Percentiles rank a stretch among this genome's conserved stretches.
These are phyloP conservation scores for Diaporthe citri DNA, from an alignment of 2,329 filamentous ascomycete genomes.

Conservation along the genomic window DNA sequence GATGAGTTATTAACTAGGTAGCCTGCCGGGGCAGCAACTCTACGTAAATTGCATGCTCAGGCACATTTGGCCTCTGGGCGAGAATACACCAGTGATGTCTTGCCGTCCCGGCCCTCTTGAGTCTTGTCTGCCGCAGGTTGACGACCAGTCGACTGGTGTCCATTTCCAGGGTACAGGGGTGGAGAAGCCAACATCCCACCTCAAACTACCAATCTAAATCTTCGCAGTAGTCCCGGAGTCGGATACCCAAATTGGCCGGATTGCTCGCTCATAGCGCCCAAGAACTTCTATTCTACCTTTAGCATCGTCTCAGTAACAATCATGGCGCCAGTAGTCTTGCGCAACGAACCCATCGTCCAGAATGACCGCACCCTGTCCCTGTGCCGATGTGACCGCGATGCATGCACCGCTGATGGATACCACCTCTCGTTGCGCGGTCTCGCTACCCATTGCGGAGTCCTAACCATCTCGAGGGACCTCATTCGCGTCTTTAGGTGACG, in stretches of 20 bases:
- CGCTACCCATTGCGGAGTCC: not conserved
- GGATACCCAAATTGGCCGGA: constrained; percentile 4
- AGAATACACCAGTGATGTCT: not conserved
- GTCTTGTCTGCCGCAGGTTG: constrained; percentile 26
- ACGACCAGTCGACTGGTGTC: not conserved
- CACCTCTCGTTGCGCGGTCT: not conserved
- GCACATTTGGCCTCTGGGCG: not conserved
- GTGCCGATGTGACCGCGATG: not conserved
- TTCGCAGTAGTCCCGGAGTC: constrained; percentile 5
- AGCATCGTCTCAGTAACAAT: constrained; percentile 12
- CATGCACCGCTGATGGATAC: not conserved
- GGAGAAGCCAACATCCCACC: constrained; percentile 10
- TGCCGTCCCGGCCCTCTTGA: not conserved
- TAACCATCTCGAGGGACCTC: not conserved
- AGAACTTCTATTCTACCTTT: constrained; percentile 11
- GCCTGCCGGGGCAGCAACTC: constrained; percentile 13
- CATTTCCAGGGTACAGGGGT: constrained; percentile 25
- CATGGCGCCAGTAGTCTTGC: not conserved
- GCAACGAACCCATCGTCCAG: not conserved
- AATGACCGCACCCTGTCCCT: not conserved
- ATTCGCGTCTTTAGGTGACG: not conserved
- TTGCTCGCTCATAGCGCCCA: not conserved
- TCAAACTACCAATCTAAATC: constrained; percentile 20
- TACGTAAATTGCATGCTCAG: constrained; percentile 18
- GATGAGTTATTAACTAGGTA: constrained; percentile 26